Base-by-base conservation (phyloP, 345 rosid genomes). In the Raphanus sativus region DNA sequence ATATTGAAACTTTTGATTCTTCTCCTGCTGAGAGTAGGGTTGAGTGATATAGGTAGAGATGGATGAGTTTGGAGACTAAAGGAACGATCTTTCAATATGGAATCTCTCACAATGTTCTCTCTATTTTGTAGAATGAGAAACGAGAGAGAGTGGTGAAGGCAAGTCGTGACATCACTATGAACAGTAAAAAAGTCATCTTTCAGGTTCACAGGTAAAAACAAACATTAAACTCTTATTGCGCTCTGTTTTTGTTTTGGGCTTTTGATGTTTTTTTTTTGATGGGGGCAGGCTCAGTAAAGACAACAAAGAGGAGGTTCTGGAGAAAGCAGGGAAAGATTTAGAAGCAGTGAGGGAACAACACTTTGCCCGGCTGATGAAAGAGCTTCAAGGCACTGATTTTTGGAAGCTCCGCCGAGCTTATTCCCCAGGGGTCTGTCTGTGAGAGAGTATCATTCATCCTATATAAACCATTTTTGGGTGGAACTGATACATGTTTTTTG, bases 121-220 rank as follows among this genome's bases (percentile, higher is more conserved):
- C 33, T 64, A 4, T 34, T 8, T 64, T 80, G 86, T 77, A 91
- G 96, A 92, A 95, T 83, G 98, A 92, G 9, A 95, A 95, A 72
- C 89, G 96, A 15, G 98, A 95, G 80, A 92, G 94, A 83, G 87
- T 95, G 25, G 94, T 95, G 8, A 95, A 95, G 77, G 98, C 93
- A 3, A 95, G 99, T 76, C 96, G 99, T 52, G 99, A 95, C 82
- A 82, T 95, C 71, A 92, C 98, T 34, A 86, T 86, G 74, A 88
- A 88, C 83, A 95, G 99, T 85, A 95, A 95, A 82, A 94, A 92
- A 76, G 98, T 95, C 69, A 94, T 95, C 78, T 95, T 89, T 80
- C 97, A 92, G 85, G 98, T 92, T 69, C 98, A 94, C 77, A 94
- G 98, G 98, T 94, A 28, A 81, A 78, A 81, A 78, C 16, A 81